Base-by-base conservation (phyloP, 1,139 yeast genomes). In the Pichia sp. region DNA sequence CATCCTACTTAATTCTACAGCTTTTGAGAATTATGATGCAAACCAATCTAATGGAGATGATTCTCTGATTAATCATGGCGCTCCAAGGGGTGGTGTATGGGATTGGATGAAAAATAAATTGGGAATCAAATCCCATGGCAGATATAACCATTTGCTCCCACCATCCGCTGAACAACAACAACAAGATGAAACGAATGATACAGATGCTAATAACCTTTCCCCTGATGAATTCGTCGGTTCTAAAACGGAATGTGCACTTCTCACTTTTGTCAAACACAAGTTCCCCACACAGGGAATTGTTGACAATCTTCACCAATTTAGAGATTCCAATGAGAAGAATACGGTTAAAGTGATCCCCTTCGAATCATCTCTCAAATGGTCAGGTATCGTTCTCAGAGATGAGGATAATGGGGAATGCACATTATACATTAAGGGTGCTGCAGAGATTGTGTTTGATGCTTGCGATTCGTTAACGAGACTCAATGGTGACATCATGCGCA, bases 321-420 rank as follows among this genome's bases (percentile, higher is more conserved):
- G 78, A 47, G 66, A 61, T 22, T 48, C 53, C 0, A 52, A 58
- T 22, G 50, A 63, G 22, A 49, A 55, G 8, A 55, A 65, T 13
- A 60, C 82, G 26, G 82, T 70, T 6, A 94, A 86, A 58, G 63
- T 76, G 7, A 76, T 88, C 40, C 96, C 98, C 0, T 91, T 91
- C 56, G 97, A 91, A 63, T 84, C 96, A 46, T 72, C 86, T 5
- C 72, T 94, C 52, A 91, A 91, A 65, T 91, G 94, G 87, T 85
- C 94, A 53, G 95, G 94, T 35, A 62, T 87, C 13, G 80, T 87
- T 5, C 68, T 79, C 41, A 46, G 46, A 27, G 59, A 56, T 27
- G 64, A 59, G 4, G 58, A 64, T 27, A 64, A 59, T 5, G 56
- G 64, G 26, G 73, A 72, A 3, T 81, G 60, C 58, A 70, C 93